Conservation (phyloP, 106 monocot species). For the Apostasia ramifera region DNA sequence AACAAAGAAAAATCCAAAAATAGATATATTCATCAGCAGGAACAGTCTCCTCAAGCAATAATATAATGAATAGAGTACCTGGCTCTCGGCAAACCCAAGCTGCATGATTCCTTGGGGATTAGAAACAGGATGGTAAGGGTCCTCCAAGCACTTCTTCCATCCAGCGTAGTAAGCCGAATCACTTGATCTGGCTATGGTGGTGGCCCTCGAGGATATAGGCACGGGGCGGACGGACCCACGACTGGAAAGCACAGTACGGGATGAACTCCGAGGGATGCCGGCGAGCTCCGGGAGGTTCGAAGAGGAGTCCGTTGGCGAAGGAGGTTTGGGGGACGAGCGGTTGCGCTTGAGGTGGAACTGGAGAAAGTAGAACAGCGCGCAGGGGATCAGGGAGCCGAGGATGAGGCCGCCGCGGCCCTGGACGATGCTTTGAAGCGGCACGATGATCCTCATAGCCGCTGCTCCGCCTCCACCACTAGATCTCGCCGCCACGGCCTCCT, state of each 20-base stretch:
- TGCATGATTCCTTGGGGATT: slow-evolving; percentile 51
- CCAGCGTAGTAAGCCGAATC: slow-evolving; percentile 48
- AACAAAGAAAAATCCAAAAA: slow-evolving; percentile 12
- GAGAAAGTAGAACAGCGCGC: slow-evolving; percentile 73
- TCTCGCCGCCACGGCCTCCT: not conserved
- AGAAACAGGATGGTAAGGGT: slow-evolving; percentile 29
- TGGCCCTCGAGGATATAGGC: slow-evolving; percentile 37
- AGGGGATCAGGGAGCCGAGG: slow-evolving; percentile 66
- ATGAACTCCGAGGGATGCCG: slow-evolving; percentile 21
- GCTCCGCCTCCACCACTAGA: not conserved
- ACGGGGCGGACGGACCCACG: slow-evolving; percentile 21
- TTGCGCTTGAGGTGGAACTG: slow-evolving; percentile 55
- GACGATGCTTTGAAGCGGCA: slow-evolving; percentile 63
- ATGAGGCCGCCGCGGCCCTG: slow-evolving; percentile 68
- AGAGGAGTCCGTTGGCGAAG: slow-evolving; percentile 9
- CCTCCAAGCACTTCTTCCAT: slow-evolving; percentile 11
- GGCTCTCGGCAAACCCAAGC: slow-evolving; percentile 62
- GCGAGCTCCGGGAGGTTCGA: slow-evolving; percentile 15
- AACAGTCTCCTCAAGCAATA: not conserved
- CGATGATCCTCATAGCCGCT: slow-evolving; percentile 46
- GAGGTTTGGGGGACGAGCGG: slow-evolving; percentile 11
- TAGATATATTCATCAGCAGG: not conserved
- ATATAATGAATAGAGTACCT: slow-evolving; percentile 15
- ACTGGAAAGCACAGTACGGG: slow-evolving; percentile 30
- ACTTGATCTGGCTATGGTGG: slow-evolving; percentile 6